phyloP scores from a whole-genome alignment of 2,329 filamentous ascomycete species.

The Ascochyta clinopodiicola region DNA sequence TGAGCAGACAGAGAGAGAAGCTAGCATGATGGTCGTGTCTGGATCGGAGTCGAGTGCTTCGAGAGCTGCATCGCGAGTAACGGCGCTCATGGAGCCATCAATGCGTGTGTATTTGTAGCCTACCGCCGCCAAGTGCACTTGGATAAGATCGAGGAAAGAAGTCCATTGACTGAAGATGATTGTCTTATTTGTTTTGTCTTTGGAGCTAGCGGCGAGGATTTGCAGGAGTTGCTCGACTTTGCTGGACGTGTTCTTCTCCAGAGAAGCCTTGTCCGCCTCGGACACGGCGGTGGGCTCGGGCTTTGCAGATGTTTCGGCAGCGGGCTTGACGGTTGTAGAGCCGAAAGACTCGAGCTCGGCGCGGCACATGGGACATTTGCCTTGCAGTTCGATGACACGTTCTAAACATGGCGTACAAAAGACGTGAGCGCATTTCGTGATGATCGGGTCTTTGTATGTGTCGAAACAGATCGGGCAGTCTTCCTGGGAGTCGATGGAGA shows the following conservation, averaged over 20 bases:
- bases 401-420: slow-evolving; percentile 79
- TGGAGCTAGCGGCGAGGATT: slow-evolving; percentile 73
- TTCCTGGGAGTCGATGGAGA: slow-evolving; percentile 81
- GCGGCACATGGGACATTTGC: slow-evolving; percentile 86
- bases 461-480: slow-evolving; percentile 86
- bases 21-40: slow-evolving; percentile 76
- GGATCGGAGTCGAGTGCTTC: slow-evolving; percentile 70
- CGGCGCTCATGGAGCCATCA: slow-evolving; percentile 78
- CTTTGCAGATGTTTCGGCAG: slow-evolving; percentile 56
- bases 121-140: slow-evolving; percentile 68
- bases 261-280: slow-evolving; percentile 63
- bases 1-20: slow-evolving; percentile 80
- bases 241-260: slow-evolving; percentile 64
- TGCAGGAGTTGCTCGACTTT: slow-evolving; percentile 82
- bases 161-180: slow-evolving; percentile 82
- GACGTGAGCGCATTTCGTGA: slow-evolving; percentile 83
- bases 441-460: slow-evolving; percentile 72
- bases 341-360: slow-evolving; percentile 61
- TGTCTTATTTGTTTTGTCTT: slow-evolving; percentile 68
- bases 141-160: slow-evolving; percentile 73
- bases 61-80: slow-evolving; percentile 75
- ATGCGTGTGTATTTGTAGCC: slow-evolving; percentile 73
- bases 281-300: slow-evolving; percentile 30
- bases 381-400: slow-evolving; percentile 74
- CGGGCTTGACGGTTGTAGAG: slow-evolving; percentile 69